Percentiles rank a stretch among this genome's conserved stretches.
Conservation (phyloP, 1,139 yeast genomes). For the Protomyces gravidus region DNA sequence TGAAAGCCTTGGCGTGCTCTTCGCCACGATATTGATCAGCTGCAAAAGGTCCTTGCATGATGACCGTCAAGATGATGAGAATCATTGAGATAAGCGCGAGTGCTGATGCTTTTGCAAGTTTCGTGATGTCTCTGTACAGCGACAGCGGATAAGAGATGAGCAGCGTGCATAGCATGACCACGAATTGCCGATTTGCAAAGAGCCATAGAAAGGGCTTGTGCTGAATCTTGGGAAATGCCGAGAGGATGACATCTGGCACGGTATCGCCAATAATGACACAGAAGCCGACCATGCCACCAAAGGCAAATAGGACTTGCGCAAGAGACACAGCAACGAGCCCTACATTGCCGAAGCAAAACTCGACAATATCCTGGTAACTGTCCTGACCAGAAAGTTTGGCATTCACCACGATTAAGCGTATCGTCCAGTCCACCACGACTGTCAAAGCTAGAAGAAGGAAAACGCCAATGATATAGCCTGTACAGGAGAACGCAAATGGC, state of each 20-base stretch:
- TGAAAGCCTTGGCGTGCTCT: constrained; percentile 49
- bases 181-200: constrained; percentile 60
- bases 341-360: constrained; percentile 66
- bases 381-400: constrained; percentile 69
- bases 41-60: constrained; percentile 65
- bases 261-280: constrained; percentile 94
- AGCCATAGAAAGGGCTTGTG: constrained; percentile 47
- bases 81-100: constrained; percentile 82
- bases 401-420: constrained; percentile 72
- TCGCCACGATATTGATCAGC: constrained; percentile 49
- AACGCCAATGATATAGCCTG: constrained; percentile 74
- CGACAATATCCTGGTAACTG: constrained; percentile 82
- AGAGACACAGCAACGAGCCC: constrained; percentile 67
- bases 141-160: constrained; percentile 80
- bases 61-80: constrained; percentile 67
- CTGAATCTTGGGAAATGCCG: constrained; percentile 55
- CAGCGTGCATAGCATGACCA: constrained; percentile 64
- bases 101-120: constrained; percentile 85
- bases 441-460: constrained; percentile 59
- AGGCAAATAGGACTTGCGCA: constrained; percentile 83
- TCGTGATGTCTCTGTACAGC: constrained; percentile 69
- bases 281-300: constrained; percentile 92
- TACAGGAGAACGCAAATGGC: constrained; percentile 77
- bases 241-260: constrained; percentile 77
- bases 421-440: constrained; percentile 80